phyloP scores from a whole-genome alignment of 2,329 filamentous ascomycete species.

The Dactylellina sp. region DNA sequence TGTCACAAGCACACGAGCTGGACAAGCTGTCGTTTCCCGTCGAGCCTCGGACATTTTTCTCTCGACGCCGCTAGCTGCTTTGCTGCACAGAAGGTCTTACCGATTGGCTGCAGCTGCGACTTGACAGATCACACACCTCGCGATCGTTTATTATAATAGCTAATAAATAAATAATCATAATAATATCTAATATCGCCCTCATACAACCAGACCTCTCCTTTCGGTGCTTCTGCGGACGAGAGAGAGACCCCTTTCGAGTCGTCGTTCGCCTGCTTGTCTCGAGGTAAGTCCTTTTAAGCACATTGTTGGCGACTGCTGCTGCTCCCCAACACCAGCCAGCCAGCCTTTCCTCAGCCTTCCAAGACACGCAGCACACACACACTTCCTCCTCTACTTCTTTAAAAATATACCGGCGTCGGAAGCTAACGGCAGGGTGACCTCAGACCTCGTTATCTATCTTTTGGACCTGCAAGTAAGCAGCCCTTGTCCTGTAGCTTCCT shows the following conservation, averaged over 20 bases:
- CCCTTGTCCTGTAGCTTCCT: conserved; percentile 43
- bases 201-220: background rate
- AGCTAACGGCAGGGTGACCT: conserved; percentile 50
- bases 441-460: conserved; percentile 28
- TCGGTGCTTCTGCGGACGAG: background rate
- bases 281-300: conserved; percentile 39
- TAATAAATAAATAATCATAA: conserved; percentile 25
- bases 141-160: conserved; percentile 1
- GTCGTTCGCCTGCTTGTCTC: background rate
- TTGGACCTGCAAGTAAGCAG: conserved; percentile 23
- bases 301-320: conserved; percentile 9
- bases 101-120: conserved; percentile 35
- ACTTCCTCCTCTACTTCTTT: conserved; percentile 7
- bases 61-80: conserved; percentile 2
- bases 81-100: conserved; percentile 39
- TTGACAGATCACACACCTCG: conserved; percentile 44
- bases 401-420: conserved; percentile 12
- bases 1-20: conserved; percentile 17
- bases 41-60: conserved; percentile 20
- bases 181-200: background rate
- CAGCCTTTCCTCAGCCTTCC: background rate
- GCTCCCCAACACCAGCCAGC: conserved; percentile 8
- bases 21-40: conserved; percentile 33
- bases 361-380: background rate
- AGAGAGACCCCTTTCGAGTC: background rate